phyloP scores from a whole-genome alignment of 129 eudicot species.

The Flaveria robusta region DNA sequence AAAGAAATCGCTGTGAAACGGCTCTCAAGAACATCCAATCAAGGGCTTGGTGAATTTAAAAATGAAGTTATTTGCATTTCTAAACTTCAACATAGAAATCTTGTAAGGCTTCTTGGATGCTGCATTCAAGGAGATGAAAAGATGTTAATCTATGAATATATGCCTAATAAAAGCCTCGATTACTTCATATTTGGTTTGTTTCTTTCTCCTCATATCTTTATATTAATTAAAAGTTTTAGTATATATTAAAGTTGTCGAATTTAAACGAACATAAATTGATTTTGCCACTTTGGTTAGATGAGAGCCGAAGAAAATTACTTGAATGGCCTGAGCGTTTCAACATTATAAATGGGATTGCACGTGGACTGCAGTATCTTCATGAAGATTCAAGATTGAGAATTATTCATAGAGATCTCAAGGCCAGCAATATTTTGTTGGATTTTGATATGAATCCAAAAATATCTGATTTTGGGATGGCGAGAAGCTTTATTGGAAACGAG shows the following conservation, averaged over 20 bases:
- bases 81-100: constrained; percentile 60
- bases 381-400: constrained; percentile 46
- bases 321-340: constrained; percentile 48
- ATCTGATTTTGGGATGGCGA: constrained; percentile 59
- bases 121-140: constrained; percentile 55
- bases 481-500: constrained; percentile 50
- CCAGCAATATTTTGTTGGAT: constrained; percentile 52
- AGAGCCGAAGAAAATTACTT: constrained; percentile 34
- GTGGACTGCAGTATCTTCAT: constrained; percentile 60
- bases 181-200: constrained; percentile 51
- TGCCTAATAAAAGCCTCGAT: constrained; percentile 63
- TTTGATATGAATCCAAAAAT: constrained; percentile 46
- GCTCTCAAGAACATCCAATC: constrained; percentile 53
- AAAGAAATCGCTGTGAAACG: constrained; percentile 59
- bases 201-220: constrained; percentile 15
- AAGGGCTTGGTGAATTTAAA: constrained; percentile 58
- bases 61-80: constrained; percentile 60
- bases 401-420: constrained; percentile 47
- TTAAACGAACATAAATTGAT: neutral
- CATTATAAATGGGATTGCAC: constrained; percentile 49
- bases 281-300: constrained; percentile 32
- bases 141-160: constrained; percentile 59
- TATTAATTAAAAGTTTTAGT: neutral
- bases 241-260: constrained; percentile 2
- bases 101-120: constrained; percentile 56